phyloP scores from a whole-genome alignment of 139 green algal genomes.

The Tetraselmis chui region DNA sequence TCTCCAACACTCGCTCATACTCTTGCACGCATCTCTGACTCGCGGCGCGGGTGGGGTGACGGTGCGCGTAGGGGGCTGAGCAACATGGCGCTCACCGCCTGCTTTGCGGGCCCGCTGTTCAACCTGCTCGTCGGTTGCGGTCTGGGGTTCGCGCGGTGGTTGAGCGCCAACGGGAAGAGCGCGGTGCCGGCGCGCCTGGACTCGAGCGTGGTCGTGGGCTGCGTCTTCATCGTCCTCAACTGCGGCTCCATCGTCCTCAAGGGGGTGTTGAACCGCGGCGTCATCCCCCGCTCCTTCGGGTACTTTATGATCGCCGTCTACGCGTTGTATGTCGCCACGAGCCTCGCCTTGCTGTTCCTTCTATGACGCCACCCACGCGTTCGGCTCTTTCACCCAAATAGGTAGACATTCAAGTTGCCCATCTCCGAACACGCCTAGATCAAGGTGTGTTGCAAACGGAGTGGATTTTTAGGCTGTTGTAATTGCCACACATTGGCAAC shows the following conservation, averaged over 20 bases:
- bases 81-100: constrained; percentile 83
- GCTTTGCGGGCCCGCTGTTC: constrained; percentile 85
- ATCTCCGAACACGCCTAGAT: too few species aligned
- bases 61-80: constrained; percentile 28
- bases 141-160: constrained; percentile 46
- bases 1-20: too few species aligned
- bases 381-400: too few species aligned
- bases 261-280: constrained; percentile 33
- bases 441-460: too few species aligned
- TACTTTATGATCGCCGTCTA: constrained; percentile 65
- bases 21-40: too few species aligned
- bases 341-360: background rate
- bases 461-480: too few species aligned
- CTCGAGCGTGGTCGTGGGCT: constrained; percentile 50
- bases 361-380: background rate
- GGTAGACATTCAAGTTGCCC: too few species aligned
- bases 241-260: constrained; percentile 36
- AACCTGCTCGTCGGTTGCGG: constrained; percentile 77
- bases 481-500: too few species aligned
- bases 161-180: constrained; percentile 25
- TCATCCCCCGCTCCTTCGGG: constrained; percentile 54
- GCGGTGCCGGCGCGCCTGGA: constrained; percentile 32
- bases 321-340: constrained; percentile 33
- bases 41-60: too few species aligned
- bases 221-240: constrained; percentile 48